Base-by-base conservation (phyloP, 2,329 filamentous ascomycete genomes). In the Botrytis paeoniae region DNA sequence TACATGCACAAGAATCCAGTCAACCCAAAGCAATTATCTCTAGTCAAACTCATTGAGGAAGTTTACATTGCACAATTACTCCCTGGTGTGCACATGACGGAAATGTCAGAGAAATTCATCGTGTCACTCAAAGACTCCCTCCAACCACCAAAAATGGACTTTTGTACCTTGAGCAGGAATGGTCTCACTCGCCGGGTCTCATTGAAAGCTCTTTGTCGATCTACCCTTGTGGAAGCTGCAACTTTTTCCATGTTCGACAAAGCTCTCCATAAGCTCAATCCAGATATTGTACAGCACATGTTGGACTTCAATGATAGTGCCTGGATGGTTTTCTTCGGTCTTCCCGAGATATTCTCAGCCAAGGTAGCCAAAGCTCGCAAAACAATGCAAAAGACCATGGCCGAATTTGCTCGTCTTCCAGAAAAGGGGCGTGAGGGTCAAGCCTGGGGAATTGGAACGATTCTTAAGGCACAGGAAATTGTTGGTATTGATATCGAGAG, bases 301-400 rank as follows among this genome's bases (percentile, higher is more conserved):
- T 35, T 69, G 12, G 35, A 69, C 25, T 69, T 69, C 37, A 69
- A 69, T 16, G 66, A 69, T 12, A 32, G 39, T 32, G 66, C 66
- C 43, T 60, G 66, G 66, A 69, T 69, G 51, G 66, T 69, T 9
- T 69, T 69, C 66, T 69, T 69, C 20, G 66, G 66, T n/a, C 66
- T 69, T 60, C 66, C 66, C 5, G 66, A 69, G 12, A 69, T 69
- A 18, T 69, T 69, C 7, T 69, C 66, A n/a, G 25, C 51, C 18
- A 69, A 69, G 12, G 66, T 69, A n/a, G 66, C 51, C n/a, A 69
- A 69, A n/a, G 66, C 66, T 6, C 66, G 66, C 16, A 32, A 35
- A n/a, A 69, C 66, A 10, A 59, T 60, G 66, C 32, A 22, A 41
- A 35, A 69, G 35, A 69, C 66, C n/a, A 69, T 69, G 66, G 35